Evolutionary conservation across 805 yeast genomes (phyloP).

Genomic region (Lachancea sp.): DNA sequence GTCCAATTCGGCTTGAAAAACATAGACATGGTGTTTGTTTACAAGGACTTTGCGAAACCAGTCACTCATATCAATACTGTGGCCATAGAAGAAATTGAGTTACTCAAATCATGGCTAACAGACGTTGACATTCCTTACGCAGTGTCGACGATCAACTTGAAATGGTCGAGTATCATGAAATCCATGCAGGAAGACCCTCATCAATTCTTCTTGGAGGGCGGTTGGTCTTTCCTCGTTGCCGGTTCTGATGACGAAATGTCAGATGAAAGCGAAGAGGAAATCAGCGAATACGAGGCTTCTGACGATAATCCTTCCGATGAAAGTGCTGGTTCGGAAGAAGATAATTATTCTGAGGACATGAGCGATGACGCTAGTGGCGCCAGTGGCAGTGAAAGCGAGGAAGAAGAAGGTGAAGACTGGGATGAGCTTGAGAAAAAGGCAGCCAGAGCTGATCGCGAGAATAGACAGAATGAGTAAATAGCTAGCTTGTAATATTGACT

Average conservation of each 20-base stretch:
- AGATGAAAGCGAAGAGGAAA: conserved; percentile 64
- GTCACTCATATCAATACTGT: conserved; percentile 92
- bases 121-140: conserved; percentile 93
- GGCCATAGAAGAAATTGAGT: conserved; percentile 87
- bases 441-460: conserved; percentile 34
- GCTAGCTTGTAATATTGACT: too few species aligned
- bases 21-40: conserved; percentile 94
- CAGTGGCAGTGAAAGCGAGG: conserved; percentile 33
- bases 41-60: conserved; percentile 81
- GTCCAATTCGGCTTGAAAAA: conserved; percentile 95
- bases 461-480: conserved; percentile 10
- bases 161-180: conserved; percentile 94
- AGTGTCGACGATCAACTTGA: conserved; percentile 92
- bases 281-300: conserved; percentile 40
- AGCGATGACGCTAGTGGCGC: conserved; percentile 21
- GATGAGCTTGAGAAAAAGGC: conserved; percentile 36
- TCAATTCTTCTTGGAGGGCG: conserved; percentile 89
- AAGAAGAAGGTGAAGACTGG: conserved; percentile 35
- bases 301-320: conserved; percentile 41
- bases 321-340: conserved; percentile 35
- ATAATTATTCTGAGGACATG: conserved; percentile 31
- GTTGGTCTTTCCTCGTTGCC: conserved; percentile 91
- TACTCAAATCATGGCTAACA: conserved; percentile 93
- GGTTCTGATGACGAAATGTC: conserved; percentile 74
- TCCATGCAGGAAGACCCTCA: conserved; percentile 88